These are phyloP conservation scores for Grosmannia serpens DNA, from an alignment of 2,329 filamentous ascomycete genomes.

Conservation along the genomic window DNA sequence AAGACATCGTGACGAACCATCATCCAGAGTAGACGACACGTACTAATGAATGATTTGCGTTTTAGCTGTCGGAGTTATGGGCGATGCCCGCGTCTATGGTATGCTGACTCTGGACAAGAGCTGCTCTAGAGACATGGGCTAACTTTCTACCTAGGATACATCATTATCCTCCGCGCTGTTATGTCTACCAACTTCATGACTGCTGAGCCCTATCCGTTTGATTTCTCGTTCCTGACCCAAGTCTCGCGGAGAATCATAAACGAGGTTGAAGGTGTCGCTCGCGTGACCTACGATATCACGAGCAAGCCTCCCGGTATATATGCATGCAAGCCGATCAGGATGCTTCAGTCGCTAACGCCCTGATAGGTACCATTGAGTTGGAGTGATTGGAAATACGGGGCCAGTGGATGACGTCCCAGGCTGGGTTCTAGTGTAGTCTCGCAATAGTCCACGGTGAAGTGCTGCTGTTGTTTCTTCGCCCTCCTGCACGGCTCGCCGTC, in stretches of 20 bases:
- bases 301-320: conserved; percentile 41
- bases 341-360: not conserved
- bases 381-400: conserved; percentile 6
- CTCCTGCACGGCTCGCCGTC: not conserved
- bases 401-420: not conserved
- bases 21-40: no score
- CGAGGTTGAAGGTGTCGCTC: conserved; percentile 59
- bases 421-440: not conserved
- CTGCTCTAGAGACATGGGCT: conserved; percentile 10
- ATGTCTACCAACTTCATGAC: conserved; percentile 59
- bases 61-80: conserved; percentile 30
- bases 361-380: conserved; percentile 57
- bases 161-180: conserved; percentile 31
- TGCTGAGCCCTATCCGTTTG: conserved; percentile 57
- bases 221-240: conserved; percentile 50
- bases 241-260: conserved; percentile 62
- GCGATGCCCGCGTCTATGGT: conserved; percentile 17
- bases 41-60: not conserved
- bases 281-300: conserved; percentile 56
- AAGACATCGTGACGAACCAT: not conserved
- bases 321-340: not conserved
- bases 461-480: not conserved
- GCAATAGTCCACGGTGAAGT: not conserved
- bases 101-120: not conserved
- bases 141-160: conserved; percentile 13